Percentiles rank a stretch among this genome's conserved stretches.
Evolutionary conservation across 78 protist genomes (phyloP).

Genomic region (Dictyostelium brefeldianum): DNA sequence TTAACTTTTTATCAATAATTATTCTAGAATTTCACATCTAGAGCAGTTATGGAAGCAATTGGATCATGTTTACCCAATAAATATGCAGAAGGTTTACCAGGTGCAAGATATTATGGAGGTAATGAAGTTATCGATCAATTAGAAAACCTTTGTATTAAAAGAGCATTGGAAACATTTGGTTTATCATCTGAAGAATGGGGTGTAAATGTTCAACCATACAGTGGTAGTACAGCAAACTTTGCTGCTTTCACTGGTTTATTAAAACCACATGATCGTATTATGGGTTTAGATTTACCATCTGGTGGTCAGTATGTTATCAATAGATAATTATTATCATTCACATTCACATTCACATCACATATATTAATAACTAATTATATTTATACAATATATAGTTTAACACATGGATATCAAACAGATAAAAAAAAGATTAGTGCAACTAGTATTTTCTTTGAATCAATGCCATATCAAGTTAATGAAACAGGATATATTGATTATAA

Average conservation of each 20-base stretch:
- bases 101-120: constrained; percentile 98
- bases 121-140: constrained; percentile 96
- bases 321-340: no score
- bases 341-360: not conserved
- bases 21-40: constrained; percentile 99
- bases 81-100: constrained; percentile 99
- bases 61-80: constrained; percentile 99
- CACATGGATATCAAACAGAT: constrained; percentile 98
- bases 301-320: constrained; percentile 97
- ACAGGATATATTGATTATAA: constrained; percentile 99
- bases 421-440: constrained; percentile 96
- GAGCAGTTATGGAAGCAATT: constrained; percentile 98
- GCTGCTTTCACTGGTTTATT: constrained; percentile 96
- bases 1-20: not conserved
- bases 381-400: constrained; percentile 72
- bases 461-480: constrained; percentile 97
- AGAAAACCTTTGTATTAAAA: constrained; percentile 94
- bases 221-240: constrained; percentile 97
- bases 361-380: not conserved
- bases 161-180: constrained; percentile 96
- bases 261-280: constrained; percentile 99
- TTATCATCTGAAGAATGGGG: constrained; percentile 98
- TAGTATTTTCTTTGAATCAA: constrained; percentile 97
- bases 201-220: constrained; percentile 99
- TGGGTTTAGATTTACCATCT: constrained; percentile 99